These are phyloP conservation scores for Asterella californica DNA, from an alignment of 225 moss, liverwort and hornwort genomes.

Conservation along the genomic window DNA sequence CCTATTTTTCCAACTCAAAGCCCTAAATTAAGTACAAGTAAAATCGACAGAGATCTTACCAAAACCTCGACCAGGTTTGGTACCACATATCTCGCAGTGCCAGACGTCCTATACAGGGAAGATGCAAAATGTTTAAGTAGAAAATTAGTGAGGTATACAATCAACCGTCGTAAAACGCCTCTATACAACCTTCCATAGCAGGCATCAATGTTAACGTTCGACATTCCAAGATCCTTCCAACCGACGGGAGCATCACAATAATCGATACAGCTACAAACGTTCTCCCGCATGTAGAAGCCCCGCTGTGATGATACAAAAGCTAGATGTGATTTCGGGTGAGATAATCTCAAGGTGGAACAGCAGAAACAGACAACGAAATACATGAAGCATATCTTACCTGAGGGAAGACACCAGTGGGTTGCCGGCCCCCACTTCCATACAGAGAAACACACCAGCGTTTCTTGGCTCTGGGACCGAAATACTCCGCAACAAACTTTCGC, in stretches of 20 bases:
- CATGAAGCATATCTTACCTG: conserved; percentile 46
- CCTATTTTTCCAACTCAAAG: background rate
- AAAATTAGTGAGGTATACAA: background rate
- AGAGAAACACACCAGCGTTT: conserved; percentile 98
- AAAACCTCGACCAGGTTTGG: conserved; percentile 55
- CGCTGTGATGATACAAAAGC: too few relatives aligned
- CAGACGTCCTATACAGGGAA: conserved; percentile 46
- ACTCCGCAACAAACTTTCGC: conserved; percentile 88
- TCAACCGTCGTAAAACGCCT: background rate
- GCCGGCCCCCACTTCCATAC: conserved; percentile 93
- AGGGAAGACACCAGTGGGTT: conserved; percentile 97
- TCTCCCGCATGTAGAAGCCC: background rate
- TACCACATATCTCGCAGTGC: conserved; percentile 63
- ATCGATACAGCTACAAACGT: background rate
- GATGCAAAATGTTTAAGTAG: background rate
- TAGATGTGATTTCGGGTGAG: background rate
- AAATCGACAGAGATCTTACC: conserved; percentile 32
- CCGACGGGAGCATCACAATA: too few relatives aligned
- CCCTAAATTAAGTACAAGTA: background rate
- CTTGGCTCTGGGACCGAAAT: conserved; percentile 88
- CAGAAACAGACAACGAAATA: background rate
- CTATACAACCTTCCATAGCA: background rate
- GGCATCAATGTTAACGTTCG: background rate
- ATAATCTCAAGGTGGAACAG: background rate
- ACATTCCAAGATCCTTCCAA: background rate